phyloP scores from a whole-genome alignment of 345 rosid genomes.

The Heritiera littoralis region DNA sequence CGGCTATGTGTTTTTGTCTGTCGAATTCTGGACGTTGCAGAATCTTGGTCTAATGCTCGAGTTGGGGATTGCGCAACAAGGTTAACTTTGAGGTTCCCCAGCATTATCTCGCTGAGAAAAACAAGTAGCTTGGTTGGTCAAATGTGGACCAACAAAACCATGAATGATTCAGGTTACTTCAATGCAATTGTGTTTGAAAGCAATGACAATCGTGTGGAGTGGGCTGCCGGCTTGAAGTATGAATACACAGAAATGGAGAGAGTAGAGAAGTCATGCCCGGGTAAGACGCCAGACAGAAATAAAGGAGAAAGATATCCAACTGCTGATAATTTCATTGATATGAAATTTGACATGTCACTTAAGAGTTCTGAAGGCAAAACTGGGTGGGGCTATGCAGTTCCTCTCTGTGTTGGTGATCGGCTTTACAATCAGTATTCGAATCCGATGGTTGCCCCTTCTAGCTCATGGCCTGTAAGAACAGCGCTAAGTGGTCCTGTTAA shows the following conservation, averaged over 20 bases:
- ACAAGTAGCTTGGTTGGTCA: slow-evolving; percentile 32
- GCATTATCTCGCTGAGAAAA: slow-evolving; percentile 35
- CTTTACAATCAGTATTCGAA: slow-evolving; percentile 11
- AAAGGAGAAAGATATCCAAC: slow-evolving; percentile 36
- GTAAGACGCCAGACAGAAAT: slow-evolving; percentile 14
- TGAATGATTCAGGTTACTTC: slow-evolving; percentile 40
- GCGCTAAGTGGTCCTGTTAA: slow-evolving; percentile 15
- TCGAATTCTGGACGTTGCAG: slow-evolving; percentile 27
- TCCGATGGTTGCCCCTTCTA: not conserved
- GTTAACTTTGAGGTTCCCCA: slow-evolving; percentile 36
- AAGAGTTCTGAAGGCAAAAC: slow-evolving; percentile 24
- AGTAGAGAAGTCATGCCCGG: slow-evolving; percentile 30
- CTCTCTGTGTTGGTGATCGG: slow-evolving; percentile 42
- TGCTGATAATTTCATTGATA: slow-evolving; percentile 34
- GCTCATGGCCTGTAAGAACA: not conserved
- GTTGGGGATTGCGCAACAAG: slow-evolving; percentile 49
- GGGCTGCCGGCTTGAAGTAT: slow-evolving; percentile 33
- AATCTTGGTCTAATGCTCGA: slow-evolving; percentile 36
- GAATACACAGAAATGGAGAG: slow-evolving; percentile 40
- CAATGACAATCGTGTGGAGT: not conserved
- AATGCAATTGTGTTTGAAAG: slow-evolving; percentile 24
- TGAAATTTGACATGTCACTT: slow-evolving; percentile 33
- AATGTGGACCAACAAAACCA: slow-evolving; percentile 33
- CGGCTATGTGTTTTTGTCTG: slow-evolving; percentile 36
- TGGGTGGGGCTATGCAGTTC: slow-evolving; percentile 37